phyloP scores from a whole-genome alignment of 2,329 filamentous ascomycete genomes.

The Neonectria sp. region DNA sequence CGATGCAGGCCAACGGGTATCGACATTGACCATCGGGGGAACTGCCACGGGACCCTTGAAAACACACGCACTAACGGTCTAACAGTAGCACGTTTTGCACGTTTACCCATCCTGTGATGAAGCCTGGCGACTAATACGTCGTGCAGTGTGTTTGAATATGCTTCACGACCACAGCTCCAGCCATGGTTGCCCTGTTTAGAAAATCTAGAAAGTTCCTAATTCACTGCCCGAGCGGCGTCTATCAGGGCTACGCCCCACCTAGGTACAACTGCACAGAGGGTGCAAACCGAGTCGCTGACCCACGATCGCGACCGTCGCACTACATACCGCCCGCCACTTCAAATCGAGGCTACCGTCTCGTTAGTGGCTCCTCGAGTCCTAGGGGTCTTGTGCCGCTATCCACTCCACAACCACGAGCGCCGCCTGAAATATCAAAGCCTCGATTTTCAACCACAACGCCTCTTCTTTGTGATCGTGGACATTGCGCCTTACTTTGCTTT shows the following conservation, averaged over 20 bases:
- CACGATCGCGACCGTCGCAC: constrained; percentile 12
- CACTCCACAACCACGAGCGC: neutral
- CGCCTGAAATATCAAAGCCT: neutral
- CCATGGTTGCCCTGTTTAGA: too few relatives aligned
- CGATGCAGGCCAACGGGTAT: constrained; percentile 36
- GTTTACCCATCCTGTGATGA: neutral
- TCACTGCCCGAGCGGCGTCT: neutral
- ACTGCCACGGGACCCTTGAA: constrained; percentile 5
- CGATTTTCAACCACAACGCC: constrained; percentile 18
- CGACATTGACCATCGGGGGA: constrained; percentile 30
- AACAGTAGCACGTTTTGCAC: neutral
- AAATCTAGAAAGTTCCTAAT: neutral
- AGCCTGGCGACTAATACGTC: constrained; percentile 1
- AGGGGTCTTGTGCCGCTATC: neutral
- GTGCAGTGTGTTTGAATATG: neutral
- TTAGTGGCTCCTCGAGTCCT: neutral
- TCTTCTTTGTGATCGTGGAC: constrained; percentile 8
- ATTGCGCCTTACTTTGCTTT: neutral
- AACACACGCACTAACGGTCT: neutral
- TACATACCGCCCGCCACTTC: neutral
- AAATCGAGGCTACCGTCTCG: constrained; percentile 13
- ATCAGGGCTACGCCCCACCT: constrained; percentile 5
- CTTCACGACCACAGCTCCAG: neutral
- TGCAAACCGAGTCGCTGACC: neutral
- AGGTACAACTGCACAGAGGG: neutral